A percentile compares a stretch with the other conserved stretches of the same genome.
These are phyloP conservation scores for Hyphochytrium catenoides DNA, from an alignment of 352 stramenopile genomes.

Conservation along the genomic window DNA sequence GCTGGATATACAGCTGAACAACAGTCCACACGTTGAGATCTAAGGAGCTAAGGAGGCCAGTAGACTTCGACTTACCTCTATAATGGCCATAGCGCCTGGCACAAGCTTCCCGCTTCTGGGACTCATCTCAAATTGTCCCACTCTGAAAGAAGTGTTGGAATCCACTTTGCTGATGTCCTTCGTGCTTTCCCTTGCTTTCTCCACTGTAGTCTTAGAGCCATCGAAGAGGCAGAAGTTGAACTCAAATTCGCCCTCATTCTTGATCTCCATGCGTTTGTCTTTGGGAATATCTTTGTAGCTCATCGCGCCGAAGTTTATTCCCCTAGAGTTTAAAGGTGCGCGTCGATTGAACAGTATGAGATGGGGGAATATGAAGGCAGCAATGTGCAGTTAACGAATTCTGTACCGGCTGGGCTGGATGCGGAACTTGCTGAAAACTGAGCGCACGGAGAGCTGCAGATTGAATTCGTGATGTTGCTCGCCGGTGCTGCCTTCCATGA, in stretches of 20 bases:
- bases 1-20: no score
- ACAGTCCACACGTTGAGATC: no score
- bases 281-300: conserved; percentile 58
- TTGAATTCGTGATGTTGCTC: conserved; percentile 67
- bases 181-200: background rate
- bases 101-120: conserved; percentile 50
- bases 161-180: background rate
- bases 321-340: no score
- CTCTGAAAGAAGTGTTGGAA: conserved; percentile 11
- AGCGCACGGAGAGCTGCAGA: conserved; percentile 34
- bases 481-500: conserved; percentile 70
- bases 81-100: conserved; percentile 31
- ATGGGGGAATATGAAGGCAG: no score
- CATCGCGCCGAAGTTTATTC: conserved; percentile 74
- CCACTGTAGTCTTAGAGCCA: background rate
- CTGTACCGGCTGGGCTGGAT: conserved; percentile 62
- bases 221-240: conserved; percentile 55
- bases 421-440: conserved; percentile 58
- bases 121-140: conserved; percentile 51
- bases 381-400: no score
- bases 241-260: conserved; percentile 75
- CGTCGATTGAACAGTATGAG: no score
- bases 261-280: conserved; percentile 54
- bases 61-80: conserved; percentile 54
- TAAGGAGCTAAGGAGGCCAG: no score